Evolutionary conservation across 2,329 filamentous ascomycete genomes (phyloP).

Genomic region (Fusarium udum): DNA sequence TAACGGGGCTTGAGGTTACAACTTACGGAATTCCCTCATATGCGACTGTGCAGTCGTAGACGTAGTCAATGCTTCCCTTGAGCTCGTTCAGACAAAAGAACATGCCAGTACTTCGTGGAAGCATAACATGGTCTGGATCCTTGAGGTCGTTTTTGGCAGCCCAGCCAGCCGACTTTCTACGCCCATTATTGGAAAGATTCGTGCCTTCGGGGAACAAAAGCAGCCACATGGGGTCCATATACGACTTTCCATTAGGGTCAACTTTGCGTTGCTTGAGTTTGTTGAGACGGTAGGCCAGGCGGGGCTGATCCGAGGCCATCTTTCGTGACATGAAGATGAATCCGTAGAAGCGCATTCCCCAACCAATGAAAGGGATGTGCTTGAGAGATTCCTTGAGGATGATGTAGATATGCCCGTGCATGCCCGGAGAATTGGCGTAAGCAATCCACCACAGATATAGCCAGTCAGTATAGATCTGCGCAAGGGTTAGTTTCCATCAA

Average conservation of each 20-base stretch:
- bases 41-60: slow-evolving; percentile 94
- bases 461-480: slow-evolving; percentile 86
- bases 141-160: slow-evolving; percentile 77
- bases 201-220: slow-evolving; percentile 90
- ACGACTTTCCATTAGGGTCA: slow-evolving; percentile 63
- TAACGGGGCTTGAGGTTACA: background rate
- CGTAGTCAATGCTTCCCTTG: slow-evolving; percentile 77
- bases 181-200: slow-evolving; percentile 77
- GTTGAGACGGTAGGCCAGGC: slow-evolving; percentile 77
- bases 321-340: slow-evolving; percentile 95
- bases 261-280: slow-evolving; percentile 70
- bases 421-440: slow-evolving; percentile 78
- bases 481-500: background rate
- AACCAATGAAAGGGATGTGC: slow-evolving; percentile 80
- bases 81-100: slow-evolving; percentile 83
- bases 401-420: slow-evolving; percentile 89
- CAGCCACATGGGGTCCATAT: slow-evolving; percentile 86
- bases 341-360: slow-evolving; percentile 84
- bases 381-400: slow-evolving; percentile 89
- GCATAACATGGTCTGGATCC: slow-evolving; percentile 77
- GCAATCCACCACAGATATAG: slow-evolving; percentile 93
- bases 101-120: slow-evolving; percentile 83
- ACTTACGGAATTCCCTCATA: slow-evolving; percentile 94
- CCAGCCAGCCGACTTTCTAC: slow-evolving; percentile 77
- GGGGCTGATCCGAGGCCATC: slow-evolving; percentile 80